Conservation (phyloP, 2,329 filamentous ascomycete genomes). For the Ambrosiella cleistominuta region DNA sequence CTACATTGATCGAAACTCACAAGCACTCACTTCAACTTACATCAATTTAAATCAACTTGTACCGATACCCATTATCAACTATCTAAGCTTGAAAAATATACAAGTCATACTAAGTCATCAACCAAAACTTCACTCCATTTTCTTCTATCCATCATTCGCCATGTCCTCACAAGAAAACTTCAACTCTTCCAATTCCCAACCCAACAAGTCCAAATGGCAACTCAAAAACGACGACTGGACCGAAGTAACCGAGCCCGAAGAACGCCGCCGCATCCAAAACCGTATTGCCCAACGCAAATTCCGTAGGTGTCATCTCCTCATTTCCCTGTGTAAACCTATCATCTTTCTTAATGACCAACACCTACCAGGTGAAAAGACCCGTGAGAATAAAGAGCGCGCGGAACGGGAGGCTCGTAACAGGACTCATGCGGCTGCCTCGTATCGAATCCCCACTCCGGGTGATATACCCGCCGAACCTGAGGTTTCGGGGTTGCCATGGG, state of each 20-base stretch:
- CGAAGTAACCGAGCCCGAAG: constrained; percentile 49
- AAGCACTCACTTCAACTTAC: too few relatives aligned
- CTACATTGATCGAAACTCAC: too few relatives aligned
- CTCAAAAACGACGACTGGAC: constrained; percentile 46
- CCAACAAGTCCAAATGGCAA: constrained; percentile 22
- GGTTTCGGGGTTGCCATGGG: constrained; percentile 54
- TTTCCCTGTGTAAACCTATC: not conserved
- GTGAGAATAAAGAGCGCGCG: constrained; percentile 47
- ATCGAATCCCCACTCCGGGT: constrained; percentile 39
- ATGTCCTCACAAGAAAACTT: not conserved
- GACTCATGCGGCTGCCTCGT: constrained; percentile 44
- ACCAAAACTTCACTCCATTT: not conserved
- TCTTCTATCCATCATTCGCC: not conserved
- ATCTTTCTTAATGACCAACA: not conserved
- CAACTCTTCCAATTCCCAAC: not conserved
- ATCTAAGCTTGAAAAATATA: too few relatives aligned
- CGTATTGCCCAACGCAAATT: constrained; percentile 61
- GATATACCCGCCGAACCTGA: constrained; percentile 34
- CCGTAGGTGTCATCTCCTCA: constrained; percentile 31
- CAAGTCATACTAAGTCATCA: too few relatives aligned
- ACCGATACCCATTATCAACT: not conserved
- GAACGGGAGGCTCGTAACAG: constrained; percentile 47
- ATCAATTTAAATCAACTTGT: not conserved
- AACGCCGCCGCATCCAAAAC: constrained; percentile 60
- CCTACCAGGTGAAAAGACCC: constrained; percentile 46